phyloP scores from a whole-genome alignment of 148 eudicot species.

The Arctostaphylos glauca region DNA sequence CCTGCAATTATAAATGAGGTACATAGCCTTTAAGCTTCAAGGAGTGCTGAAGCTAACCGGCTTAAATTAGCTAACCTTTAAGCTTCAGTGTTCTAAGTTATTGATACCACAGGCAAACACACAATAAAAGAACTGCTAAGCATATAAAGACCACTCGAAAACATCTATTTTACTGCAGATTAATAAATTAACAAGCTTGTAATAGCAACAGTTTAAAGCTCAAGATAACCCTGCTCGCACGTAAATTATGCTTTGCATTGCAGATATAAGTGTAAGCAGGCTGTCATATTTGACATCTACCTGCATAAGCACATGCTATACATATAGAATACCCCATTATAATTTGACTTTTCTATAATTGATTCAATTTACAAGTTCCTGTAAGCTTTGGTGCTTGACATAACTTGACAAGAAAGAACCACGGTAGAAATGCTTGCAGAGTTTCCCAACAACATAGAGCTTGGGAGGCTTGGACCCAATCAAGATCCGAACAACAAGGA shows the following conservation, averaged over 20 bases:
- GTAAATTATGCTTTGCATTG: not conserved
- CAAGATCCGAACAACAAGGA: no score
- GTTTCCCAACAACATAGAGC: no score
- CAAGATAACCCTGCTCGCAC: not conserved
- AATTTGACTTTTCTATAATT: not conserved
- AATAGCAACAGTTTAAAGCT: not conserved
- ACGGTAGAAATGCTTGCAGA: not conserved
- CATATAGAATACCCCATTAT: not conserved
- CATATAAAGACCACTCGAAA: not conserved
- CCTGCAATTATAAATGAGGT: slow-evolving; percentile 41
- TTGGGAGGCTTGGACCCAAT: no score
- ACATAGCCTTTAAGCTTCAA: not conserved
- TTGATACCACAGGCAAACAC: not conserved
- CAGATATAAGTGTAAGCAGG: not conserved
- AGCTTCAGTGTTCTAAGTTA: not conserved
- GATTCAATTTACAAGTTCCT: not conserved
- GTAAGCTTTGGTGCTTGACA: not conserved
- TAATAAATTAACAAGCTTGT: not conserved
- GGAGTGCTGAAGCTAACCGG: not conserved
- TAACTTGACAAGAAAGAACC: not conserved
- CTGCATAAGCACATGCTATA: not conserved
- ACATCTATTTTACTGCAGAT: not conserved
- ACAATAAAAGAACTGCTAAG: not conserved
- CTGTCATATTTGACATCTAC: not conserved
- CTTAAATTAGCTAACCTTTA: not conserved